These are phyloP conservation scores for Fragilaria radians DNA, from an alignment of 108 stramenopile species.

Conservation along the genomic window DNA sequence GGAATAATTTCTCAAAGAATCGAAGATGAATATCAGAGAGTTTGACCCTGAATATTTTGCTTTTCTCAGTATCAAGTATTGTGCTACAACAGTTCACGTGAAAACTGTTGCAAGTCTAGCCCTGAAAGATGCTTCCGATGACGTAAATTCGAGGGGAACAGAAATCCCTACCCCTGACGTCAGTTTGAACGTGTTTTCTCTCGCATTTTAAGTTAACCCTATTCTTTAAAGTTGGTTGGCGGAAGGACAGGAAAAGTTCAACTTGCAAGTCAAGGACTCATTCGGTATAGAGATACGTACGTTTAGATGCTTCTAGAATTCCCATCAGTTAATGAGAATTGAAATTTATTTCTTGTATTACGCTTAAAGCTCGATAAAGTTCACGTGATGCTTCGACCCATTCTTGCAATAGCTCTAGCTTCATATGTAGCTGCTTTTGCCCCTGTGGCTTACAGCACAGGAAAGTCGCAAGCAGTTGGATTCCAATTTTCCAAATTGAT, in stretches of 20 bases:
- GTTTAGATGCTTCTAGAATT: neutral
- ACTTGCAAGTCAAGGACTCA: neutral
- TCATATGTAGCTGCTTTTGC: slow-evolving; percentile 3
- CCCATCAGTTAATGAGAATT: neutral
- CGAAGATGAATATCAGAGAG: no score
- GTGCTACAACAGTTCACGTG: no score
- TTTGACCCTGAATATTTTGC: no score
- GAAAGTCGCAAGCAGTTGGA: neutral
- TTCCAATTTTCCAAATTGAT: neutral
- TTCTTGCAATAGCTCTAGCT: neutral
- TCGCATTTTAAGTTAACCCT: no score
- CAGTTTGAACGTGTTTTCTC: no score
- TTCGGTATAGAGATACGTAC: neutral
- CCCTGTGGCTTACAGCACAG: neutral
- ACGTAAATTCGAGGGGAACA: no score
- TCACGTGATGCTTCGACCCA: neutral
- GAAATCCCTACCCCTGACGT: no score
- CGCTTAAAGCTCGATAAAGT: neutral
- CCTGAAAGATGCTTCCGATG: no score
- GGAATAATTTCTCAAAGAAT: no score
- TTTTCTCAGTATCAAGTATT: no score
- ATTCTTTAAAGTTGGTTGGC: no score
- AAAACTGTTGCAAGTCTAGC: no score
- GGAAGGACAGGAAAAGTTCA: neutral
- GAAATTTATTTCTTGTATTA: neutral